Base-by-base conservation (phyloP, 1,284 basidiomycete genomes). In the Boletus hoseneyae region DNA sequence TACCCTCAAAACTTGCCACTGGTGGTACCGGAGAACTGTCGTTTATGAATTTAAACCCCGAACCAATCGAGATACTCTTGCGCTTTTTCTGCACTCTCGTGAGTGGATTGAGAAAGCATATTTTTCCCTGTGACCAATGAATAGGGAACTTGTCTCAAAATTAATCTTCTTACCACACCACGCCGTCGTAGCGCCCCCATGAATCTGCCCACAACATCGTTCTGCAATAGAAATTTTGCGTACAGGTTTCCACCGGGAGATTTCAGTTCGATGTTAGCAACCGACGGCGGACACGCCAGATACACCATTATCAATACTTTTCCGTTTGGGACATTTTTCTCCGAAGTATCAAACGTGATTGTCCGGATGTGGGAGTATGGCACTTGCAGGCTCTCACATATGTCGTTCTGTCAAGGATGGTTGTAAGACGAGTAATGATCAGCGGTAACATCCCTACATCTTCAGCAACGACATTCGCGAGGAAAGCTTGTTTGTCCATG, bases 401-500 rank as follows among this genome's bases (percentile, higher is more conserved):
- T 51, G 46, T 70, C 71, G 15, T 70, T 69, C 75, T 78, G 34
- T 40, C 12, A 36, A 45, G 19, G 23, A 56, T 43, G n/a, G 37
- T 47, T 19, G 23, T 32, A 4, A 49, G 34, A 59, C 64, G 63
- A 68, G 23, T 8, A 42, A 30, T 36, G 23, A 25, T 27, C 6
- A 15, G n/a, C 11, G 49, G 35, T 44, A 39, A 45, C 10, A 29
- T 19, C 42, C 62, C 5, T 48, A 64, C 63, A 44, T 64, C 54
- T 35, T 57, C 54, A 35, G 40, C 42, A 12, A 70, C 45, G 25
- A 82, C 67, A 57, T 82, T 83, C 4, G 70, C 74, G 27, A 79
- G 67, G 48, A 85, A 72, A 9, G 69, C 69, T 41, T 68, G 72
- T 32, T 69, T 71, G 55, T 85, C 83, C 46, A 82, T 62, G 56